Evolutionary conservation across 345 rosid species (phyloP).

Genomic region (Sisymbrium altissimum): DNA sequence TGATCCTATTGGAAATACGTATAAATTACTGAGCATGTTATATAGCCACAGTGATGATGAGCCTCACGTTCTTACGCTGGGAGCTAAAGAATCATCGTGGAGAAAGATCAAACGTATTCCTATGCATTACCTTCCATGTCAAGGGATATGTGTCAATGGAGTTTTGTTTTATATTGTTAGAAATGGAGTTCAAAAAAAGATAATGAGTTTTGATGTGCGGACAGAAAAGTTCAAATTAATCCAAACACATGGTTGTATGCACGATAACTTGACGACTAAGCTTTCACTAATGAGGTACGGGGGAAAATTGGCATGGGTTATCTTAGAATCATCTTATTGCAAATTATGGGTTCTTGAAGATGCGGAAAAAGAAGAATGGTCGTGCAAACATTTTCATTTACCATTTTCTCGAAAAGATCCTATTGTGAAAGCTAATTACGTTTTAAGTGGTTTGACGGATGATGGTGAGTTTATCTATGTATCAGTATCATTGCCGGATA

Average conservation of each 20-base stretch:
- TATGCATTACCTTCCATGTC: not conserved
- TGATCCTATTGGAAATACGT: not conserved
- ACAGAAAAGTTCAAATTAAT: not conserved
- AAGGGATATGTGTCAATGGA: slow-evolving; percentile 10
- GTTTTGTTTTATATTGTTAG: not conserved
- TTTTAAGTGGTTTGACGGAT: not conserved
- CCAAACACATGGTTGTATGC: not conserved
- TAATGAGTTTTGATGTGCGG: not conserved
- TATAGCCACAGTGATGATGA: not conserved
- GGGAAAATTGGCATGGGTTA: slow-evolving; percentile 3
- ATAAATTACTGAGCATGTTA: slow-evolving; percentile 1
- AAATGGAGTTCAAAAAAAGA: not conserved
- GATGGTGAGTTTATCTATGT: slow-evolving; percentile 6
- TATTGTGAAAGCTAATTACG: not conserved
- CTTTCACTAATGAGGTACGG: not conserved
- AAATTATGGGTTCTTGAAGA: slow-evolving; percentile 19
- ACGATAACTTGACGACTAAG: not conserved
- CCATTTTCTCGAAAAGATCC: not conserved
- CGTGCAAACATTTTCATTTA: not conserved
- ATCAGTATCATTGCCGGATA: not conserved
- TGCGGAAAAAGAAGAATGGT: not conserved
- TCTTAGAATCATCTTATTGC: not conserved
- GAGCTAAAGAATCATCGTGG: slow-evolving; percentile 1
- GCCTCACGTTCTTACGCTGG: slow-evolving; percentile 4
- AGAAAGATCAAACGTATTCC: not conserved